Conservation (phyloP, 2,329 filamentous ascomycete genomes). For the Chaetomiaceae sp. region DNA sequence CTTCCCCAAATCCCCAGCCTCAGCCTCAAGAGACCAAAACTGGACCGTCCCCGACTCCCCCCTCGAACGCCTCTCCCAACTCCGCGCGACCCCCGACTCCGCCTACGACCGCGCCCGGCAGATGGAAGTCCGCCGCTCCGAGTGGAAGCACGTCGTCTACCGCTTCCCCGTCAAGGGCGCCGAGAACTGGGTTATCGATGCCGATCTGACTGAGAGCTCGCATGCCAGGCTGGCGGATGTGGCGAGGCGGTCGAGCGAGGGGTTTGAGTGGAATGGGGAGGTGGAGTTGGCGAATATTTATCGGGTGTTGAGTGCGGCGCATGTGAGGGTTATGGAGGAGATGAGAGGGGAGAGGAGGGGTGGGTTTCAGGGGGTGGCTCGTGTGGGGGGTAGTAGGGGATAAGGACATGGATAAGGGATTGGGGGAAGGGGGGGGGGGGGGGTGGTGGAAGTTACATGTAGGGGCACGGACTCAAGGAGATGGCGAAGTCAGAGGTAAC, state of each 20-base stretch:
- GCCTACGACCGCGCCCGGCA: constrained; percentile 23
- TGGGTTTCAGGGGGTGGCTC: too few species aligned
- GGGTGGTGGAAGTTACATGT: too few species aligned
- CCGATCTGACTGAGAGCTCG: constrained; percentile 21
- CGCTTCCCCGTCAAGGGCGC: constrained; percentile 19
- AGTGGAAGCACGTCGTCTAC: constrained; percentile 22
- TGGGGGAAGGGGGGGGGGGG: too few species aligned
- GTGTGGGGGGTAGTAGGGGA: too few species aligned
- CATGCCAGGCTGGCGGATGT: constrained; percentile 21
- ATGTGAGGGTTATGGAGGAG: constrained; percentile 18
- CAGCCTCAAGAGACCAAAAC: neutral
- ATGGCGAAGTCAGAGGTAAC: too few species aligned
- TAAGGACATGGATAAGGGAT: too few species aligned
- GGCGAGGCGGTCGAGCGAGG: constrained; percentile 16
- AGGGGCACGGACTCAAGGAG: too few species aligned
- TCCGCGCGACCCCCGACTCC: constrained; percentile 21
- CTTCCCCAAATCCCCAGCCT: neutral
- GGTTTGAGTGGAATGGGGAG: constrained; percentile 22
- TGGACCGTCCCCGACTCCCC: constrained; percentile 21
- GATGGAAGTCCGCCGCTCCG: constrained; percentile 21
- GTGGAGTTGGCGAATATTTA: constrained; percentile 21
- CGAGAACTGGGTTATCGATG: constrained; percentile 22
- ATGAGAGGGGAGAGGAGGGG: constrained; percentile 21
- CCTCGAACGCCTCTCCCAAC: constrained; percentile 18
- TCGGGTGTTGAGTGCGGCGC: constrained; percentile 14